These are phyloP conservation scores for Dentiscutata heterogama DNA, from an alignment of 371 early-diverging fungal species.

Conservation along the genomic window DNA sequence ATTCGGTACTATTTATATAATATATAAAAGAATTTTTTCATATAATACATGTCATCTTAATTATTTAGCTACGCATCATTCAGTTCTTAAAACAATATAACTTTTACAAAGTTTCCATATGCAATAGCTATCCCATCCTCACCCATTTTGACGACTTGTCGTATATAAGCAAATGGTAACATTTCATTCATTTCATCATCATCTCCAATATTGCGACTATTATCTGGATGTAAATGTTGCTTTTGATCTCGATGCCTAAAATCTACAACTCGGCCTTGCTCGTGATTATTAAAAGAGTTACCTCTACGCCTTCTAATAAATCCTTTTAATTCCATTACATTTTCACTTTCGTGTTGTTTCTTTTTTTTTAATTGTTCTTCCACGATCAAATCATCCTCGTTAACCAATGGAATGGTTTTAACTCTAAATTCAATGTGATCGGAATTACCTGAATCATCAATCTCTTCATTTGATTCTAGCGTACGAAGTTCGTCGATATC, in stretches of 20 bases:
- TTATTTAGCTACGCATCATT: too few relatives aligned
- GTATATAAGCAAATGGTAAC: constrained; percentile 39
- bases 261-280: constrained; percentile 38
- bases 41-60: too few relatives aligned
- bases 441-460: not conserved
- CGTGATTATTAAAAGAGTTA: too few relatives aligned
- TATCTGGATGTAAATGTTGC: constrained; percentile 17
- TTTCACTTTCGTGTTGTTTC: constrained; percentile 1
- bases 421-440: constrained; percentile 14
- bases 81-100: constrained; percentile 21
- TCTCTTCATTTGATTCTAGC: not conserved
- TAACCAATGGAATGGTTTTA: constrained; percentile 24
- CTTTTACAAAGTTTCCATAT: constrained; percentile 44
- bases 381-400: constrained; percentile 27
- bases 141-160: constrained; percentile 44
- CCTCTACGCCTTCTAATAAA: not conserved
- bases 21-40: too few relatives aligned
- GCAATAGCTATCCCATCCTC: constrained; percentile 36
- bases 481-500: constrained; percentile 27
- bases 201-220: not conserved
- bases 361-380: constrained; percentile 23
- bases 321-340: not conserved
- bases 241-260: constrained; percentile 25
- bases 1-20: too few relatives aligned
- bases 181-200: constrained; percentile 45